Evolutionary conservation across 2,329 filamentous ascomycete species (phyloP), one percentile per base, ranked within the genome.

Genomic region (Fusarium proliferatum): DNA sequence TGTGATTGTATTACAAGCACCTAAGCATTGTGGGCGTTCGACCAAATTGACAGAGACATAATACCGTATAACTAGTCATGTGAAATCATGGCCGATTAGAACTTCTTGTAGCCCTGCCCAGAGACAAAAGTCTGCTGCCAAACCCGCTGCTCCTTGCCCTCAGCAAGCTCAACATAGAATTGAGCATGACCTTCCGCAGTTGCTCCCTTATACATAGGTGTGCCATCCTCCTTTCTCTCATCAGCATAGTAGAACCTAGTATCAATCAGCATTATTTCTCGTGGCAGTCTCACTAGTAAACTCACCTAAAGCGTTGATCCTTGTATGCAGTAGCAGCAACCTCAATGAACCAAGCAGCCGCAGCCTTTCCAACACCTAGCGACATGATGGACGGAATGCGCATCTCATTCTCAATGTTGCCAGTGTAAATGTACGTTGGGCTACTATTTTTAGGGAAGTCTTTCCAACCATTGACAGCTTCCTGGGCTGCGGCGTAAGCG

Each of bases 71-170:
- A n/a, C n/a, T n/a, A n/a, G n/a, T n/a, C n/a, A n/a, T n/a, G n/a
- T n/a, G n/a, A n/a, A n/a, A n/a, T n/a, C n/a, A n/a, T n/a, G n/a
- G n/a, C 10, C 2, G 1, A n/a, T 26, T 3, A 57, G 7, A 72
- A 45, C 15, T 65, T 73, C 10, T 30, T 56, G 10, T 73, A 72
- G 1, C 69, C 69, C 3, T 36, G 33, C 1, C 59, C 69, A 9
- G 46, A 61, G 1, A 73, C 69, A 58, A 72, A 69, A 0, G 64
- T 69, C 10, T 72, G 64, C 16, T 61, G 36, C 69, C 69, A 72
- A 7, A 59, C 58, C 6, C 16, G 36, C 15, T 57, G 38, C 6
- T 64, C 26, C 9, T 33, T 38, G 1, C n/a, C 34, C 15, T 72
- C 64, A 4, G 64, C 59, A 5, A 72, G n/a, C 8, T 72, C 53